Evolutionary conservation across 2,329 filamentous ascomycete genomes (phyloP).

Genomic region (Dryadomyces quercivorus): DNA sequence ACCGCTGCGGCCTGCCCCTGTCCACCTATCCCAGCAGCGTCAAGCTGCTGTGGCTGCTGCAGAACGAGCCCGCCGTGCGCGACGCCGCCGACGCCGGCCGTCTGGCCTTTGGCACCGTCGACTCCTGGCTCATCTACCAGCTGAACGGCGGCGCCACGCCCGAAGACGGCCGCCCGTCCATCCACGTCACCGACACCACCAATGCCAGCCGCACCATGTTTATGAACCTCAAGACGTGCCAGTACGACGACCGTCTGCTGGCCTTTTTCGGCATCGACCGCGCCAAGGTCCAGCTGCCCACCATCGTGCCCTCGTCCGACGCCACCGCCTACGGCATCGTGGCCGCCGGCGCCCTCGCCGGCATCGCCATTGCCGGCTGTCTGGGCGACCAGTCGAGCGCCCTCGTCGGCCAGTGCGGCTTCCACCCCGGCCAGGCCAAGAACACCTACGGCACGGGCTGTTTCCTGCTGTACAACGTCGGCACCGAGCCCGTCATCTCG

Average conservation of each 20-base stretch:
- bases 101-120: slow-evolving; percentile 76
- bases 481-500: slow-evolving; percentile 73
- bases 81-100: slow-evolving; percentile 65
- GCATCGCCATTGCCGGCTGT: slow-evolving; percentile 67
- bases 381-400: slow-evolving; percentile 80
- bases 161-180: slow-evolving; percentile 26
- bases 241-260: slow-evolving; percentile 69
- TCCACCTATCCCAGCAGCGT: slow-evolving; percentile 83
- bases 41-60: slow-evolving; percentile 73
- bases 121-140: slow-evolving; percentile 78
- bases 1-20: slow-evolving; percentile 68
- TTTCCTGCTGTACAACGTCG: slow-evolving; percentile 83
- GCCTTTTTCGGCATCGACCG: slow-evolving; percentile 63
- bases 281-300: slow-evolving; percentile 62
- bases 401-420: slow-evolving; percentile 75
- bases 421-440: slow-evolving; percentile 71
- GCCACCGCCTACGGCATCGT: slow-evolving; percentile 59
- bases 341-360: slow-evolving; percentile 51
- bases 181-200: slow-evolving; percentile 75
- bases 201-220: slow-evolving; percentile 92
- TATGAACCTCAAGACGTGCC: slow-evolving; percentile 70
- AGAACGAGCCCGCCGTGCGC: slow-evolving; percentile 56
- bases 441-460: slow-evolving; percentile 88
- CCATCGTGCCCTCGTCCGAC: slow-evolving; percentile 73
- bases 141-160: slow-evolving; percentile 61